Percentiles rank a stretch among this genome's conserved stretches.
Evolutionary conservation across 2,329 filamentous ascomycete genomes (phyloP).

Genomic region (Fusarium nodosum): DNA sequence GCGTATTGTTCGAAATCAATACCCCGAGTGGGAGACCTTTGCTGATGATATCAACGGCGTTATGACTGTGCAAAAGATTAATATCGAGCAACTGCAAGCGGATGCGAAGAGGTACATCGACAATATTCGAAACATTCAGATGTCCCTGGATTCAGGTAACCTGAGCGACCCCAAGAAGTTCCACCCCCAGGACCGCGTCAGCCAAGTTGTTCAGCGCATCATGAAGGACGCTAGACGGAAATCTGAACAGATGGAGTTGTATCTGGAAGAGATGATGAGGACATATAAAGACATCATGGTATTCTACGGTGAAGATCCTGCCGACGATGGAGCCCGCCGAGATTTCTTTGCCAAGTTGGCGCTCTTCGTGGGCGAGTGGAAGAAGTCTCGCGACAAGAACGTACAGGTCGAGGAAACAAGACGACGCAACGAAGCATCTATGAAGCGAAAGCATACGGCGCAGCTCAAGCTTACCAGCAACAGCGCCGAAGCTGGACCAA

Average conservation of each 20-base stretch:
- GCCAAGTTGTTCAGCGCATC: conserved; percentile 87
- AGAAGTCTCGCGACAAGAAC: conserved; percentile 96
- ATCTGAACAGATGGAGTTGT: conserved; percentile 94
- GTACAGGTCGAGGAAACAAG: conserved; percentile 82
- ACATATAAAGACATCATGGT: conserved; percentile 96
- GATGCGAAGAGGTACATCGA: conserved; percentile 95
- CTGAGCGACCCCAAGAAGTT: conserved; percentile 97
- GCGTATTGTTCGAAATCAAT: conserved; percentile 95
- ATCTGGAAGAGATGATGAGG: conserved; percentile 91
- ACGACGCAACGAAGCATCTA: conserved; percentile 87
- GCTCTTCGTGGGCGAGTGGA: conserved; percentile 92
- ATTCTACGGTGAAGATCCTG: conserved; percentile 94
- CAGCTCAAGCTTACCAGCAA: conserved; percentile 73
- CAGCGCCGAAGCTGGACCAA: conserved; percentile 63
- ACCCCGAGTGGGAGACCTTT: conserved; percentile 94
- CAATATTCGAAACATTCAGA: conserved; percentile 94
- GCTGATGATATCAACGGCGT: conserved; percentile 86
- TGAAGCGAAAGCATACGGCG: conserved; percentile 86
- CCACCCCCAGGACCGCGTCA: conserved; percentile 95
- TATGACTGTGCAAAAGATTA: conserved; percentile 85
- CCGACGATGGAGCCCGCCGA: conserved; percentile 90
- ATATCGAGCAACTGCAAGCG: conserved; percentile 88
- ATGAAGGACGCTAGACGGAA: conserved; percentile 98
- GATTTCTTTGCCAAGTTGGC: conserved; percentile 97
- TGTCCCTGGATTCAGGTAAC: conserved; percentile 91